These are phyloP conservation scores for Lecanicillium sp. DNA, from an alignment of 2,329 filamentous ascomycete species.

Conservation along the genomic window DNA sequence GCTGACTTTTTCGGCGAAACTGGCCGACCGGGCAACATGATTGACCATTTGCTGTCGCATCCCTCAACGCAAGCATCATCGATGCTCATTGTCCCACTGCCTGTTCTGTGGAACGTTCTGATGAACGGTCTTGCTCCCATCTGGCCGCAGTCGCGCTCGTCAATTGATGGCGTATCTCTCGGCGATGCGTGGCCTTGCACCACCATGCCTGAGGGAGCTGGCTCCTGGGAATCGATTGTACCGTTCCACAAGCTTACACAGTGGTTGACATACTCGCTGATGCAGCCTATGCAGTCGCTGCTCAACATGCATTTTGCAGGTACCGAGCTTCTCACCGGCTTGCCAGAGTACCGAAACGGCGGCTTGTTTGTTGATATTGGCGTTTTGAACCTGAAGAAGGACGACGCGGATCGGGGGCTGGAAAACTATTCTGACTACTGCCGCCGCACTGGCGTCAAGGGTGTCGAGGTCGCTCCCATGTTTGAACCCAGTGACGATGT, in stretches of 20 bases:
- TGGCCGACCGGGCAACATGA: constrained; percentile 86
- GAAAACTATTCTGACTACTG: constrained; percentile 59
- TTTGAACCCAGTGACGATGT: constrained; percentile 56
- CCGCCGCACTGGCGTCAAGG: constrained; percentile 61
- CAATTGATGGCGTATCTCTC: constrained; percentile 78
- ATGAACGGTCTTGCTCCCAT: constrained; percentile 82
- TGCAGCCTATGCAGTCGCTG: constrained; percentile 81
- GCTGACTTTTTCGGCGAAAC: constrained; percentile 78
- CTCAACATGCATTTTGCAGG: constrained; percentile 77
- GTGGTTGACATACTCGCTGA: constrained; percentile 90
- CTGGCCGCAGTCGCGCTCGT: constrained; percentile 82
- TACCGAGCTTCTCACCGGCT: constrained; percentile 73
- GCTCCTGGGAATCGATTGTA: constrained; percentile 68
- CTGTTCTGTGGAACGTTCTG: constrained; percentile 83
- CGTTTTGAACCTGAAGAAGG: constrained; percentile 67
- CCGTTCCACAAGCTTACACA: constrained; percentile 94
- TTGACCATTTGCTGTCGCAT: constrained; percentile 90
- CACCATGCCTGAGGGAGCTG: constrained; percentile 64
- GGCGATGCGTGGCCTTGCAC: constrained; percentile 93
- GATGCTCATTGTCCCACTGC: constrained; percentile 77
- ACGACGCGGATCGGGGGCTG: constrained; percentile 65
- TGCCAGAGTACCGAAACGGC: constrained; percentile 90
- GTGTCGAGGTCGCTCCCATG: constrained; percentile 49
- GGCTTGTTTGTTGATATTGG: constrained; percentile 82
- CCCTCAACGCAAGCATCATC: constrained; percentile 84